Evolutionary conservation across 352 stramenopile species (phyloP).

Genomic region (Pythium biforme): DNA sequence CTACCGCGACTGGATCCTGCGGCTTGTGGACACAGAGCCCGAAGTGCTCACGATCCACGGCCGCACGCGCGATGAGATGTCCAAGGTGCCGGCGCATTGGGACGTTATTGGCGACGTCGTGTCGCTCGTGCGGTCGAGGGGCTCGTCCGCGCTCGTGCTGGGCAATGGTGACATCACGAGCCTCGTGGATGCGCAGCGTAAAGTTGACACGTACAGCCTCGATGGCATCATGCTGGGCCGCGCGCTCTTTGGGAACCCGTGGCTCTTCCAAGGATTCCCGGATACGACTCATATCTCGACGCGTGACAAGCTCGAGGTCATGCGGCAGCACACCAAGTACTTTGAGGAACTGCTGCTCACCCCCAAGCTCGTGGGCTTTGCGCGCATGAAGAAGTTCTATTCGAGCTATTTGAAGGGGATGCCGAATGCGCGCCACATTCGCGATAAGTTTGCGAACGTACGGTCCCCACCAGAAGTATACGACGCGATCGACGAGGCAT

Average conservation of each 20-base stretch:
- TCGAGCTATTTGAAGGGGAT: conserved; percentile 71
- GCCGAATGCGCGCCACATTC: conserved; percentile 64
- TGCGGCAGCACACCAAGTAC: conserved; percentile 64
- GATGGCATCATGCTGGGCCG: conserved; percentile 81
- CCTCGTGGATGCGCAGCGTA: conserved; percentile 59
- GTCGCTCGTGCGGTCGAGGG: conserved; percentile 43
- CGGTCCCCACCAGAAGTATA: conserved; percentile 56
- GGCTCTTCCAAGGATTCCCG: conserved; percentile 69
- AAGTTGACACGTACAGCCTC: conserved; percentile 64
- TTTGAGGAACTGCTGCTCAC: conserved; percentile 58
- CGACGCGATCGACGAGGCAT: conserved; percentile 49
- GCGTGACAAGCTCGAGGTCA: conserved; percentile 54
- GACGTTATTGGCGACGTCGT: conserved; percentile 78
- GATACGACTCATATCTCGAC: conserved; percentile 54
- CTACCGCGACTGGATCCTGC: conserved; percentile 74
- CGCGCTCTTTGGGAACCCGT: conserved; percentile 77
- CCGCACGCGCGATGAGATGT: conserved; percentile 81
- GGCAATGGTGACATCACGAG: conserved; percentile 77
- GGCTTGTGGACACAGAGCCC: conserved; percentile 61
- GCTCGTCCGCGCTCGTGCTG: conserved; percentile 64
- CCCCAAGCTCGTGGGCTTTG: conserved; percentile 52
- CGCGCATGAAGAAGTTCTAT: conserved; percentile 83
- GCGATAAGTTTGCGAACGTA: conserved; percentile 50
- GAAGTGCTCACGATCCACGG: conserved; percentile 80
- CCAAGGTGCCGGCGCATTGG: conserved; percentile 77